A percentile compares a stretch with the other conserved stretches of the same genome.
These are phyloP conservation scores for Eucalyptus marginata DNA, from an alignment of 345 rosid genomes.

Conservation along the genomic window DNA sequence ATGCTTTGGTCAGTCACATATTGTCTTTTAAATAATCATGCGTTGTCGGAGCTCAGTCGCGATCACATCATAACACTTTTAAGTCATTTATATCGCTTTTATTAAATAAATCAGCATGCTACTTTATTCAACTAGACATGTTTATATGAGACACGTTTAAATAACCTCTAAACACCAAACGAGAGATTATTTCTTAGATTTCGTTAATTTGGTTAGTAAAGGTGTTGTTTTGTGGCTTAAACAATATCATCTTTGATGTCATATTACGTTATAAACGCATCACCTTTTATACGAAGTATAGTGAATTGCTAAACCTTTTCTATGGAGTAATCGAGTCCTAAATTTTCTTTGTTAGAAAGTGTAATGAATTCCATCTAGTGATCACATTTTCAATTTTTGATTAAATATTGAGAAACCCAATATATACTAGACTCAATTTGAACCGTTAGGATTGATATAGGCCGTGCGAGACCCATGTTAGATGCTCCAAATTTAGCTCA, in stretches of 20 bases:
- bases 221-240: neutral
- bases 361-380: neutral
- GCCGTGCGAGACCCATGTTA: neutral
- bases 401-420: neutral
- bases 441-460: neutral
- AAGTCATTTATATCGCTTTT: neutral
- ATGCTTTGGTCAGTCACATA: slow-evolving; percentile 12
- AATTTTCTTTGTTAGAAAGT: too few relatives aligned
- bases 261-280: neutral
- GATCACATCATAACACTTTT: neutral
- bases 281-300: too few relatives aligned
- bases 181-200: neutral
- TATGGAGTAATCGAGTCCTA: neutral
- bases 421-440: neutral
- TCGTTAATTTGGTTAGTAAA: neutral
- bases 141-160: neutral
- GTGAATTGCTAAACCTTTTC: neutral
- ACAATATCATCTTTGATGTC: neutral
- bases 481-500: too few relatives aligned
- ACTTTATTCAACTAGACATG: neutral
- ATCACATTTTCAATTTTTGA: neutral
- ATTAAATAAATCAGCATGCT: neutral
- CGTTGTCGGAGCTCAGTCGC: neutral
- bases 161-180: neutral
- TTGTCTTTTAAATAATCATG: neutral